Evolutionary conservation across 805 yeast species (phyloP).

Genomic region (Yarrowia bubula): DNA sequence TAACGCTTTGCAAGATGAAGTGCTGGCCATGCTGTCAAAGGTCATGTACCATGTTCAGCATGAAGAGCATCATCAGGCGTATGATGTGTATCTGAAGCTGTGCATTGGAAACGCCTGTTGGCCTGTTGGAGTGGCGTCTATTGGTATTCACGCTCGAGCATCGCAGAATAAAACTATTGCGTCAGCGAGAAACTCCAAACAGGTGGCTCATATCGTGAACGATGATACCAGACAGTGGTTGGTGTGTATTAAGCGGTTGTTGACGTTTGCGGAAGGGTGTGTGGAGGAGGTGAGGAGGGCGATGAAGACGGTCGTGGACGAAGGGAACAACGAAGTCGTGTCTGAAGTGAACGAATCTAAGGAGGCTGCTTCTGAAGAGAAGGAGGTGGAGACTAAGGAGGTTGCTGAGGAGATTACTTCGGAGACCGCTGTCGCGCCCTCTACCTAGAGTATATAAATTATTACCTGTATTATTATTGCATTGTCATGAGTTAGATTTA

Average conservation of each 20-base stretch:
- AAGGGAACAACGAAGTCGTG: background rate
- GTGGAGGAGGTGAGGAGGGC: background rate
- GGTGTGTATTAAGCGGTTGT: slow-evolving; percentile 65
- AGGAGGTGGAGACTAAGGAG: background rate
- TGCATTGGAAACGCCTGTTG: slow-evolving; percentile 87
- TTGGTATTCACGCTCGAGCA: slow-evolving; percentile 76
- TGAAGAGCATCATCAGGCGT: slow-evolving; percentile 51
- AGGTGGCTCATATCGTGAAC: slow-evolving; percentile 69
- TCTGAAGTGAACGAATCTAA: no score
- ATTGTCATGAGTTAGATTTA: background rate
- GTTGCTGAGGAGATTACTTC: background rate
- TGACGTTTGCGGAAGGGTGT: slow-evolving; percentile 50
- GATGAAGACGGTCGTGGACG: background rate
- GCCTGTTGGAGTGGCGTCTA: slow-evolving; percentile 83
- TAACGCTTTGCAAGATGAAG: slow-evolving; percentile 41
- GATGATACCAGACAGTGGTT: slow-evolving; percentile 82
- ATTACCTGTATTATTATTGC: background rate
- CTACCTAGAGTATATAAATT: background rate
- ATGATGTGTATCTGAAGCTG: slow-evolving; percentile 67
- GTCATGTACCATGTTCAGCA: slow-evolving; percentile 61
- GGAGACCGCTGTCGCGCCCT: background rate
- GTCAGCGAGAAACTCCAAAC: slow-evolving; percentile 41
- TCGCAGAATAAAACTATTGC: slow-evolving; percentile 52
- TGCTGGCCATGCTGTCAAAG: slow-evolving; percentile 56
- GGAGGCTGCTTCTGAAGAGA: background rate